Conservation (phyloP, 169 alveolate species). For the Eimeria brunetti region DNA sequence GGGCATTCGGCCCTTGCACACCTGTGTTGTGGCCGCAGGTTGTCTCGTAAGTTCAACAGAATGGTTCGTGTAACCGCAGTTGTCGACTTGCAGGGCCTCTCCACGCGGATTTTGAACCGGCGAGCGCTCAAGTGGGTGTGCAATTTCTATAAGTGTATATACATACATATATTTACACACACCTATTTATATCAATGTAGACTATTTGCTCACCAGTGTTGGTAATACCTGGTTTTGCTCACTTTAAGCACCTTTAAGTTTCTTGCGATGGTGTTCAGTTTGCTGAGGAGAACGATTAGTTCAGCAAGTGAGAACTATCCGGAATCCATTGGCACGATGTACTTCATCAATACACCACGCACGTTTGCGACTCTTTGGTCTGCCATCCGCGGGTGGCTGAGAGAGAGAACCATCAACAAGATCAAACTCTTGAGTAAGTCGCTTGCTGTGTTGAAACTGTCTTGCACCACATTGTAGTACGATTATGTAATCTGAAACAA, state of each 20-base stretch:
- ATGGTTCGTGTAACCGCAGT: slow-evolving; percentile 76
- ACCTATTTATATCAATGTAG: not conserved
- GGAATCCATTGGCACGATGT: slow-evolving; percentile 73
- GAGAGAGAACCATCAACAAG: slow-evolving; percentile 76
- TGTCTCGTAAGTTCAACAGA: slow-evolving; percentile 71
- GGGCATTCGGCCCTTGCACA: not conserved
- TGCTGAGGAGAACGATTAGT: slow-evolving; percentile 55
- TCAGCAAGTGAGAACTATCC: slow-evolving; percentile 80
- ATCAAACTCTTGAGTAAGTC: slow-evolving; percentile 71
- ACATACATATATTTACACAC: not conserved
- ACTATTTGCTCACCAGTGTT: not conserved
- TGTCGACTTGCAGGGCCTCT: slow-evolving; percentile 78
- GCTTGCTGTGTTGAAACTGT: not conserved
- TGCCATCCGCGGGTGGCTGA: slow-evolving; percentile 75
- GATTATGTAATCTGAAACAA: not conserved
- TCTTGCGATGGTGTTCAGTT: slow-evolving; percentile 11
- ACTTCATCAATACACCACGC: slow-evolving; percentile 78
- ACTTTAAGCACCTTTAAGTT: not conserved
- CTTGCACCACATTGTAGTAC: not conserved
- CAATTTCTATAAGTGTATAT: not conserved
- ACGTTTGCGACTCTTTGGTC: slow-evolving; percentile 75
- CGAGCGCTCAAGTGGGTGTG: slow-evolving; percentile 76
- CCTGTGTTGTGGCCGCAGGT: slow-evolving; percentile 28
- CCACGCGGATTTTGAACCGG: slow-evolving; percentile 77
- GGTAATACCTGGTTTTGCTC: not conserved